phyloP scores from a whole-genome alignment of 306 rosid species.

The Cucumis sativus region Cucumber_9930_V3 NC_026661.2:612001-612500 shows the following conservation, averaged over 20 bases:
- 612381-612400: constrained; percentile 2
- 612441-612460: constrained; percentile 1
- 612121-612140: background rate
- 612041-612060: too few species aligned
- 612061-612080: background rate
- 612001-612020: background rate
- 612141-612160: background rate
- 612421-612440: constrained; percentile 3
- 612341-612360: background rate
- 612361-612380: background rate
- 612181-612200: background rate
- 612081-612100: background rate
- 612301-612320: background rate
- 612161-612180: background rate
- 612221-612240: background rate
- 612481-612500: too few species aligned
- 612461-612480: background rate
- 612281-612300: background rate
- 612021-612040: too few species aligned
- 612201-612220: background rate
- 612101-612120: background rate
- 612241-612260: background rate
- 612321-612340: background rate
- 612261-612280: background rate
- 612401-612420: background rate